Conservation (phyloP, 2,329 filamentous ascomycete genomes). For the Colletotrichum shisoi region DNA sequence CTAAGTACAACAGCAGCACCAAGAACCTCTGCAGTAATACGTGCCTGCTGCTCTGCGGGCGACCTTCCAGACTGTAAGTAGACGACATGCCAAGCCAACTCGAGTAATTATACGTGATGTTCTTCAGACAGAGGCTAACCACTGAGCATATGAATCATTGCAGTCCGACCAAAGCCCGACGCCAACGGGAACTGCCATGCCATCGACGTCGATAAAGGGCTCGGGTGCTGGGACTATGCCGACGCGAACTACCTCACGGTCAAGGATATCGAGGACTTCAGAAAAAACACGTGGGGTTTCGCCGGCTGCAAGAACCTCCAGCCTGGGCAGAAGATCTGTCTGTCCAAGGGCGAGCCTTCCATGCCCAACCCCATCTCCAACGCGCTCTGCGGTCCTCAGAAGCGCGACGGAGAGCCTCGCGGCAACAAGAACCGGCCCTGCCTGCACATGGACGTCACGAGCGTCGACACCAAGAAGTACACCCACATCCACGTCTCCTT, state of each 20-base stretch:
- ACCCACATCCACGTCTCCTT: slow-evolving; percentile 49
- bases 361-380: slow-evolving; percentile 40
- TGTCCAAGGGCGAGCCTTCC: slow-evolving; percentile 41
- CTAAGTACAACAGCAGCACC: too few species aligned
- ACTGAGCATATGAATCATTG: too few species aligned
- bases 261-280: slow-evolving; percentile 14
- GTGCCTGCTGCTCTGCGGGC: too few species aligned
- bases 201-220: neutral
- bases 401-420: neutral
- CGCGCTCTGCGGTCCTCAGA: slow-evolving; percentile 42
- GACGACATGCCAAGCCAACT: too few species aligned
- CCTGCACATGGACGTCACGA: slow-evolving; percentile 42
- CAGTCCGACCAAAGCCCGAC: too few species aligned
- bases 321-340: slow-evolving; percentile 39
- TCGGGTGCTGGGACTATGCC: neutral
- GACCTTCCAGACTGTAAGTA: too few species aligned
- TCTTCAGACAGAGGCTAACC: too few species aligned
- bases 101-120: too few species aligned
- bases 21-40: too few species aligned
- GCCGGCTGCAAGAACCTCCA: slow-evolving; percentile 40
- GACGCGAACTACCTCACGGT: neutral
- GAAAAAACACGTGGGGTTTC: slow-evolving; percentile 43
- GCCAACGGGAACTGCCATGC: neutral
- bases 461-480: slow-evolving; percentile 39
- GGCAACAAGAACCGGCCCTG: slow-evolving; percentile 43